Evolutionary conservation across 2,329 filamentous ascomycete genomes (phyloP), one percentile per base, ranked within the genome.

Genomic region (Emergomyces pasteurianus): DNA sequence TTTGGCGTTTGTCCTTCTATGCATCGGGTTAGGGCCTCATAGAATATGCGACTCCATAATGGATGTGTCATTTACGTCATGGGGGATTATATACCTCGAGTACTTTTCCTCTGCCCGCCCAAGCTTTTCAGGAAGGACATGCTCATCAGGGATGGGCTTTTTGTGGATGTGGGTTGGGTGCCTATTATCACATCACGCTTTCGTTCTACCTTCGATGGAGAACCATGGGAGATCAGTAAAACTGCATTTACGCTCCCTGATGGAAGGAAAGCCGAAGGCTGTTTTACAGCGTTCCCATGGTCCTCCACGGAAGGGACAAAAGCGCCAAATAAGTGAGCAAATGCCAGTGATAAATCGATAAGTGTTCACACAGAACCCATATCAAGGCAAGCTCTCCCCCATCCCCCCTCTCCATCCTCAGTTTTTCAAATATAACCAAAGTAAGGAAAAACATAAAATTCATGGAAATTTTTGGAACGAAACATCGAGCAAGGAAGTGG

Each of bases 1-100:
- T 97, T 99, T 2, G 90, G 85, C 9, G 88, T 81, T 70, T 94
- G 87, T 53, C 90, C 92, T 79, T 96, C 92, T 87, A 69, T 61
- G 62, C 64, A 46, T 43, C 16, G 14, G 0, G 23, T 57, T 46
- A 57, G 54, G 12, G 31, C 26, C 26, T 18, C 28, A 23, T 6
- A 23, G 16, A 55, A 1, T 9, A 38, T 23, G n/a, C 1, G 31
- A 16, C 26, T 31, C n/a, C n/a, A n/a, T n/a, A n/a, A 31, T 52
- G 23, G 23, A 26, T 23, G 28, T 12, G 28, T 52, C 49, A 21
- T 21, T 12, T 23, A 38, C 4, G n/a, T 7, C n/a, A n/a, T n/a
- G 10, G 21, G 38, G 28, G 52, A 12, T 6, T 38, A 38, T 54
- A 69, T 75, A 90, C 88, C 87, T 81, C 88, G 81, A n/a, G 87